Evolutionary conservation across 179 eudicot genomes (phyloP).

Genomic region (Drosera spatulata): DNA sequence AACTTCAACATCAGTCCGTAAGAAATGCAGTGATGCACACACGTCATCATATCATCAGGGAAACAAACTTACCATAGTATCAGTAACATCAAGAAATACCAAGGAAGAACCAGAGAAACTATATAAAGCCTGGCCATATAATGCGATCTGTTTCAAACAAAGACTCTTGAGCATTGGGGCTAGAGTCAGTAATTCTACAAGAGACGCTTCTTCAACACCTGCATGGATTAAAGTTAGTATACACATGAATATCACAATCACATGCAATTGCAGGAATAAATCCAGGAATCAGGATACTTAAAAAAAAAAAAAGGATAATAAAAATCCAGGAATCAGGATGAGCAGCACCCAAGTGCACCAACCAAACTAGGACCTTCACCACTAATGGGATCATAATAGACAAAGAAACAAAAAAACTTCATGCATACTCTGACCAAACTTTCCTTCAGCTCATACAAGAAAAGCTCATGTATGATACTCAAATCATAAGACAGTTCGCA

Average conservation of each 20-base stretch:
- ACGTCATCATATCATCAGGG: not conserved
- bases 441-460: too few relatives aligned
- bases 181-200: constrained; percentile 46
- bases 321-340: too few relatives aligned
- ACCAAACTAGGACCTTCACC: too few relatives aligned
- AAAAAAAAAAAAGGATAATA: too few relatives aligned
- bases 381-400: too few relatives aligned
- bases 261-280: not conserved
- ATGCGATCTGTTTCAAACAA: constrained; percentile 57
- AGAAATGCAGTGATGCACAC: too few relatives aligned
- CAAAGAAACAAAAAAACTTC: too few relatives aligned
- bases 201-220: constrained; percentile 48
- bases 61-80: constrained; percentile 50
- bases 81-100: constrained; percentile 81
- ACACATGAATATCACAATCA: not conserved
- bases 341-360: too few relatives aligned
- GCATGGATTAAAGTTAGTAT: constrained; percentile 8
- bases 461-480: too few relatives aligned
- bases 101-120: constrained; percentile 47
- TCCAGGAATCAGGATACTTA: not conserved
- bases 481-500: too few relatives aligned
- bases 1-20: not conserved
- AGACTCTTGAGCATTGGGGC: constrained; percentile 49
- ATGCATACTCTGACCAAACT: too few relatives aligned
- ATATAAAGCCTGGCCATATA: constrained; percentile 37